A percentile compares a stretch with the other conserved stretches of the same genome.
Conservation (phyloP, 306 rosid species). For the Trifolium repens region DNA sequence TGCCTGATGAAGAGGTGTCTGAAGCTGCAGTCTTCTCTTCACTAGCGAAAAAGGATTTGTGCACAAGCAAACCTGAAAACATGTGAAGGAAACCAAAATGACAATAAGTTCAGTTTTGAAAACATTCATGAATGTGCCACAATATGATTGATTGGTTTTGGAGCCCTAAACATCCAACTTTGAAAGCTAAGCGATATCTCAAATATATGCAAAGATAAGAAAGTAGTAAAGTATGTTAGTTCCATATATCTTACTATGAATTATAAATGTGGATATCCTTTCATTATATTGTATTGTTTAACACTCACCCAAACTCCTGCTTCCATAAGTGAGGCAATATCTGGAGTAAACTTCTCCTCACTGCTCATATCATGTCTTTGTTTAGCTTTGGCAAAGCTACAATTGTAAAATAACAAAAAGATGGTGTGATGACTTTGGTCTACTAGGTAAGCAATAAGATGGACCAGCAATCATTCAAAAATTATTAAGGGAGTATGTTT, state of each 20-base stretch:
- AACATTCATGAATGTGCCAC: conserved; percentile 25
- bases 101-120: conserved; percentile 26
- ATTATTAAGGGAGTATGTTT: background rate
- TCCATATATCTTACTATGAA: conserved; percentile 8
- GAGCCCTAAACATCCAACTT: conserved; percentile 33
- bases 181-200: conserved; percentile 21
- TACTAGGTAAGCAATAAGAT: conserved; percentile 31
- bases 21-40: conserved; percentile 97
- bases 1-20: conserved; percentile 86
- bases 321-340: conserved; percentile 83
- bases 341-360: conserved; percentile 66
- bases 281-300: conserved; percentile 29
- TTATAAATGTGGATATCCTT: conserved; percentile 11
- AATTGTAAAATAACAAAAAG: background rate
- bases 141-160: conserved; percentile 23
- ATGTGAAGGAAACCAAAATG: conserved; percentile 42
- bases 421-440: conserved; percentile 19
- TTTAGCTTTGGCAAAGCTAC: conserved; percentile 83
- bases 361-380: conserved; percentile 66
- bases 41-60: conserved; percentile 89
- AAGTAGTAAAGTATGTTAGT: conserved; percentile 22
- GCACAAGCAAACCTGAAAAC: conserved; percentile 79
- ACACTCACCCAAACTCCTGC: conserved; percentile 89
- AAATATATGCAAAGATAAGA: conserved; percentile 28
- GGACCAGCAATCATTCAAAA: conserved; percentile 12